Evolutionary conservation across 2,329 filamentous ascomycete species (phyloP).

Genomic region (Rutstroemia sp.): DNA sequence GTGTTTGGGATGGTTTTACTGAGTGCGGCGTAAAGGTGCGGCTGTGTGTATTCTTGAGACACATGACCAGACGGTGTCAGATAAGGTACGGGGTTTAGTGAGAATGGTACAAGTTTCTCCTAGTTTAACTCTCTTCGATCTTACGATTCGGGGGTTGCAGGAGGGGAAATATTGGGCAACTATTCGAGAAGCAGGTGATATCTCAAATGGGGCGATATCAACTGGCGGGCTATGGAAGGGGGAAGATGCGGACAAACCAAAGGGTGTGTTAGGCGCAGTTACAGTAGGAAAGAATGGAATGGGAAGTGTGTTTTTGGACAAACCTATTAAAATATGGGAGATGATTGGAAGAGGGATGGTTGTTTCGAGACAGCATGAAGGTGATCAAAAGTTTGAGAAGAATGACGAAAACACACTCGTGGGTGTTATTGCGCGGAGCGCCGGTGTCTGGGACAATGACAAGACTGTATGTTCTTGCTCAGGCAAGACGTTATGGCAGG

Average conservation of each 20-base stretch:
- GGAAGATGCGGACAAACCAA: slow-evolving; percentile 32
- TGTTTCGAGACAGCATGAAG: slow-evolving; percentile 59
- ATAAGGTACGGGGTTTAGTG: slow-evolving; percentile 76
- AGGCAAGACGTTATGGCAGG: slow-evolving; percentile 97
- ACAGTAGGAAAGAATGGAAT: slow-evolving; percentile 68
- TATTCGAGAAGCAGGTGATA: slow-evolving; percentile 79
- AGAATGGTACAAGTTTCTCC: slow-evolving; percentile 88
- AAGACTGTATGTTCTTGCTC: slow-evolving; percentile 98
- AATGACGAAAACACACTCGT: slow-evolving; percentile 83
- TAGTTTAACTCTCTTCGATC: slow-evolving; percentile 73
- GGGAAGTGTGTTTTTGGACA: slow-evolving; percentile 75
- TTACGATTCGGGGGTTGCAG: slow-evolving; percentile 75
- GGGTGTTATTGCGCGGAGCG: slow-evolving; percentile 89
- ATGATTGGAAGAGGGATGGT: slow-evolving; percentile 91
- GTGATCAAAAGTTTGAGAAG: slow-evolving; percentile 49
- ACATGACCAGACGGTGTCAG: slow-evolving; percentile 50
- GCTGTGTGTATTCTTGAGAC: slow-evolving; percentile 96
- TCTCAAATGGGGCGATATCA: slow-evolving; percentile 74
- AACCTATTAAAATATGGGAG: slow-evolving; percentile 85
- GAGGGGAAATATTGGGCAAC: slow-evolving; percentile 79
- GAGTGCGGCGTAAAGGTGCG: slow-evolving; percentile 43
- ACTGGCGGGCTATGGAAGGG: slow-evolving; percentile 73
- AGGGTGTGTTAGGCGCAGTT: slow-evolving; percentile 66
- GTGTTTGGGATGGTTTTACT: not conserved
- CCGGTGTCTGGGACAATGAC: slow-evolving; percentile 98